phyloP scores from a whole-genome alignment of 2,329 filamentous ascomycete genomes.

The Clonostachys sp. region DNA sequence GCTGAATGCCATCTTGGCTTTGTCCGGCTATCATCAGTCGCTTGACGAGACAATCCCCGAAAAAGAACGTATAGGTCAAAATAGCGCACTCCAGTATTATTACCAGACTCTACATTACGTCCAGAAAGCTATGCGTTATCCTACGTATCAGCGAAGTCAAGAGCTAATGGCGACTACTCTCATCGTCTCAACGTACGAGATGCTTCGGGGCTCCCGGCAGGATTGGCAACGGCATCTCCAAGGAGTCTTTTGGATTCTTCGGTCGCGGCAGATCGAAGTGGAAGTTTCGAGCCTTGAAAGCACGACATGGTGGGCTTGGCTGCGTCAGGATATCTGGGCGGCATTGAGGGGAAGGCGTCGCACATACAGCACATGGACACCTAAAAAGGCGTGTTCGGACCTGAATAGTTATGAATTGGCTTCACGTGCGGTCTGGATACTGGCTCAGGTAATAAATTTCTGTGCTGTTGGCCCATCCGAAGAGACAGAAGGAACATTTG shows the following conservation, averaged over 20 bases:
- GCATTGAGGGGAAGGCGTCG: constrained; percentile 54
- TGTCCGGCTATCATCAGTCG: constrained; percentile 41
- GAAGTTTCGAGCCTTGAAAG: constrained; percentile 50
- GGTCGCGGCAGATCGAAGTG: constrained; percentile 57
- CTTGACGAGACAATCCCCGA: constrained; percentile 2
- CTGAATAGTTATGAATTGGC: constrained; percentile 51
- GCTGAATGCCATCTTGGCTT: constrained; percentile 51
- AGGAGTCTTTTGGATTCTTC: constrained; percentile 62
- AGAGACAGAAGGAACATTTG: constrained; percentile 10
- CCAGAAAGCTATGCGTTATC: constrained; percentile 52
- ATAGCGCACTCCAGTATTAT: constrained; percentile 47
- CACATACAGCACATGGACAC: constrained; percentile 54
- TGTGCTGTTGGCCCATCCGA: constrained; percentile 33
- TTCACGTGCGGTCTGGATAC: constrained; percentile 45
- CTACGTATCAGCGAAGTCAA: constrained; percentile 49
- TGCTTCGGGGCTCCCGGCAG: constrained; percentile 52
- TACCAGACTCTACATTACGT: constrained; percentile 59
- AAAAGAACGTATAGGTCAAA: constrained; percentile 21
- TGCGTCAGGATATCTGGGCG: constrained; percentile 62
- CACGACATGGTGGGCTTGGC: constrained; percentile 63
- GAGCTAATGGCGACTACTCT: constrained; percentile 56
- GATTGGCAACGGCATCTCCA: constrained; percentile 60
- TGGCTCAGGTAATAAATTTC: constrained; percentile 54
- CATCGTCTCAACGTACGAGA: constrained; percentile 60
- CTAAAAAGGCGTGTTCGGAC: constrained; percentile 38